Evolutionary conservation across 2,329 filamentous ascomycete genomes (phyloP).

Genomic region (Xylaria sp.): DNA sequence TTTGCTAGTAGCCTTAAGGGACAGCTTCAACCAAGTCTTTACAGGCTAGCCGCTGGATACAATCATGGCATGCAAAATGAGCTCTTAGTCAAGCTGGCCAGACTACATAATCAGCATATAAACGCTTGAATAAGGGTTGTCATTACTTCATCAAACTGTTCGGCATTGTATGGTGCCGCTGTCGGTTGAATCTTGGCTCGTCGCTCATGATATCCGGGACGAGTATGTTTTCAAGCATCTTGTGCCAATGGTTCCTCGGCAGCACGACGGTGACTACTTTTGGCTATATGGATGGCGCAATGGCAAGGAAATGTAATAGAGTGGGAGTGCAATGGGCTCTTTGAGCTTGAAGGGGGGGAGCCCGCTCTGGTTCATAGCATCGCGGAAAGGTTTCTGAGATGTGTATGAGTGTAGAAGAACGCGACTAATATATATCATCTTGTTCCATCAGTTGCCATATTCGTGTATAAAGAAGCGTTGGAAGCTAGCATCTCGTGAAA

Average conservation of each 20-base stretch:
- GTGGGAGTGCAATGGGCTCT: constrained; percentile 10
- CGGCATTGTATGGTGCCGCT: constrained; percentile 18
- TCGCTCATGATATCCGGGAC: background rate
- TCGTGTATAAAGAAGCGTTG: background rate
- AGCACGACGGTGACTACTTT: constrained; percentile 4
- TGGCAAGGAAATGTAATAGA: constrained; percentile 25
- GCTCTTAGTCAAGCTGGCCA: constrained; percentile 11
- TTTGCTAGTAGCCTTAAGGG: constrained; percentile 32
- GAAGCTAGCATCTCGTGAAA: too few species aligned
- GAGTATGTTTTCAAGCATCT: constrained; percentile 7
- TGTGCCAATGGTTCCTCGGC: background rate
- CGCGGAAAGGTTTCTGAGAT: constrained; percentile 17
- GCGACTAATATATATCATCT: constrained; percentile 37
- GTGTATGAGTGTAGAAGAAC: constrained; percentile 31
- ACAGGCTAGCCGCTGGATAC: constrained; percentile 34
- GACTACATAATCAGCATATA: background rate
- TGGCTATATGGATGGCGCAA: constrained; percentile 24
- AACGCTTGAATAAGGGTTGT: constrained; percentile 26
- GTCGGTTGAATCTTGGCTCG: constrained; percentile 17
- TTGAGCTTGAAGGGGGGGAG: constrained; percentile 11
- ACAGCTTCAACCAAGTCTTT: constrained; percentile 24
- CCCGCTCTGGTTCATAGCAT: constrained; percentile 5
- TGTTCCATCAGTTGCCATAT: constrained; percentile 4
- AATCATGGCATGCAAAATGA: constrained; percentile 7
- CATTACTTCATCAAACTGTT: constrained; percentile 17